Conservation (phyloP, 75 land plant genomes). For the Isoetes taiwanensis region DNA sequence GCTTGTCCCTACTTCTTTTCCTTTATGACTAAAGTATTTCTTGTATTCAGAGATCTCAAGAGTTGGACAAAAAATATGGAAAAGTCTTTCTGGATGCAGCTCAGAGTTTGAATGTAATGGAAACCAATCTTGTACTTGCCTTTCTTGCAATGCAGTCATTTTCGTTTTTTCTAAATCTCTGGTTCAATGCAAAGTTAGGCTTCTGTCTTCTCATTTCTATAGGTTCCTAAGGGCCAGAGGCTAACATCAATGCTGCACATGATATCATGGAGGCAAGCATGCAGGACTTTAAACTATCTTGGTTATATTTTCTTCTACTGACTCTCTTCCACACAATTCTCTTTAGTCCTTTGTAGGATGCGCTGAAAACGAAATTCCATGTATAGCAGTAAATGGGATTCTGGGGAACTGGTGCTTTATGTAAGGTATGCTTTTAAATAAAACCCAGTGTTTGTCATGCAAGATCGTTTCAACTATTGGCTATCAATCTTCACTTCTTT, state of each 20-base stretch:
- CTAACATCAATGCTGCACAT: constrained; percentile 34
- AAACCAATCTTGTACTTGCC: constrained; percentile 54
- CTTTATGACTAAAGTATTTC: no score
- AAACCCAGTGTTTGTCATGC: no score
- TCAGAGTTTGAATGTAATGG: constrained; percentile 34
- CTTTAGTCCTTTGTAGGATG: constrained; percentile 25
- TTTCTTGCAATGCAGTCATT: constrained; percentile 54
- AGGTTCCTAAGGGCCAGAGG: constrained; percentile 14
- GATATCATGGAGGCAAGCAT: constrained; percentile 40
- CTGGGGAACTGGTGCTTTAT: constrained; percentile 58
- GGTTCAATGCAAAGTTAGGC: constrained; percentile 31
- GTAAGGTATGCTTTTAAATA: constrained; percentile 27
- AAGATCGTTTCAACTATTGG: no score
- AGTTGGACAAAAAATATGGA: constrained; percentile 23
- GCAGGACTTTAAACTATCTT: neutral
- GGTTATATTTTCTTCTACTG: neutral
- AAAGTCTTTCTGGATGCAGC: constrained; percentile 35
- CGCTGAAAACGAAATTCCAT: constrained; percentile 41
- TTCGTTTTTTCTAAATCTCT: constrained; percentile 41
- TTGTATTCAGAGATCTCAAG: constrained; percentile 11
- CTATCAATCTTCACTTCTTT: no score
- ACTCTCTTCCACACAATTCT: neutral
- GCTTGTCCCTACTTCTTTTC: no score
- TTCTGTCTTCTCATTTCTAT: constrained; percentile 11
- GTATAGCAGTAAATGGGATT: constrained; percentile 44